Evolutionary conservation across 1,284 basidiomycete species (phyloP), one percentile per base, ranked within the genome.

Genomic region (Leccinum fallax): DNA sequence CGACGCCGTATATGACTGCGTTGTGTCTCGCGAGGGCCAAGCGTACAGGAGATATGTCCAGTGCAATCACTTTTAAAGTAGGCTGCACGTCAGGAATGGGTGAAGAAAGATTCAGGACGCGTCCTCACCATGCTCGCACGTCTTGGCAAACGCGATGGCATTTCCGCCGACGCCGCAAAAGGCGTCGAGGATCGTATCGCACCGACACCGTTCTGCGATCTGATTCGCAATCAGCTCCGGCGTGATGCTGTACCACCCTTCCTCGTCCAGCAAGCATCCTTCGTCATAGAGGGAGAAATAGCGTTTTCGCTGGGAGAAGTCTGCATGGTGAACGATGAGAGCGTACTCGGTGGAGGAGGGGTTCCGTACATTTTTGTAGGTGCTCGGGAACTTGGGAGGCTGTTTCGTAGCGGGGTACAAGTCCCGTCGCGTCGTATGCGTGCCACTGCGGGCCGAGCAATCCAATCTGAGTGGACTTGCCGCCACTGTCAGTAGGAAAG

Each of bases 161-260:
- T 99, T 99, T 3, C 97, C 97, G 9, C 97, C 97, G 0, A 98
- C 96, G 0, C 97, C 97, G 71, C 95, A 98, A 73, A 98, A 99
- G 1, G 95, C 94, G 71, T 99, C 97, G 28, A 97, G 80, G 56
- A 96, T 81, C 3, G 88, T 89, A 67, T 88, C 88, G 68, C 90
- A 95, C 26, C 90, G 83, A 79, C 96, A 97, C 30, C 96, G 81
- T 66, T 95, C 90, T 0, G 97, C 97, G 55, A 98, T 97, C 71
- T 95, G 94, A 63, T 85, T 79, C 3, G 97, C 97, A 16, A 99
- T 89, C 38, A 83, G 83, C 71, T 99, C 96, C 0, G 97, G 97
- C 0, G 97, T 99, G 59, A 99, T 89, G 62, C 93, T 95, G 77
- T 92, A 99, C 97, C 97, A 99, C 3, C 95, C 96, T 75, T 95